Evolutionary conservation across 2,329 filamentous ascomycete species (phyloP).

Genomic region (Diaporthe sp.): DNA sequence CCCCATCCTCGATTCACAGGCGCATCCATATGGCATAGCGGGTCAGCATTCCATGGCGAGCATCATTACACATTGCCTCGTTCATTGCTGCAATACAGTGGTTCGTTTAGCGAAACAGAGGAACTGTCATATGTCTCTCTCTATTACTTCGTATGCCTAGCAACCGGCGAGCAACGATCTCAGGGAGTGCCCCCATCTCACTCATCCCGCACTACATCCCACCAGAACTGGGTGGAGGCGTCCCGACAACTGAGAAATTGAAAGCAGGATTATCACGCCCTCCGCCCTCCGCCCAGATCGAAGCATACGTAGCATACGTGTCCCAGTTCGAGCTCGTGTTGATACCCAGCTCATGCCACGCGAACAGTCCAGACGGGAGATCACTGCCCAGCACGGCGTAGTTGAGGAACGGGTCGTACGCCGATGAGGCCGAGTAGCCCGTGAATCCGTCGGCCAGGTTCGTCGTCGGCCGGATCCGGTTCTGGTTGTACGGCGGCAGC

Average conservation of each 20-base stretch:
- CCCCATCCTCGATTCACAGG: too few species aligned
- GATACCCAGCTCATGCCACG: constrained; percentile 24
- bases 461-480: constrained; percentile 47
- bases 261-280: constrained; percentile 21
- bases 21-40: too few species aligned
- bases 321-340: constrained; percentile 30
- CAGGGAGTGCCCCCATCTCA: background rate
- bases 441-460: constrained; percentile 48
- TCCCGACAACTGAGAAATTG: constrained; percentile 1
- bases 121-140: background rate
- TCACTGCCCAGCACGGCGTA: constrained; percentile 46
- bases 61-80: background rate
- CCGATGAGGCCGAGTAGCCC: constrained; percentile 46
- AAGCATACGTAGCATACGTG: constrained; percentile 18
- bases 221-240: constrained; percentile 3
- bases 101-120: background rate
- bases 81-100: background rate
- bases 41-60: background rate
- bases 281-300: constrained; percentile 19
- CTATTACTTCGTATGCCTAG: background rate
- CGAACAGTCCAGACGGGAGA: background rate
- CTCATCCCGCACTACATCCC: background rate
- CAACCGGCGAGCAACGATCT: background rate
- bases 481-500: constrained; percentile 52
- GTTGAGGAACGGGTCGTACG: constrained; percentile 64